Conservation (phyloP, 495 filamentous ascomycete genomes). For the Hypoxylon cercidicola region DNA sequence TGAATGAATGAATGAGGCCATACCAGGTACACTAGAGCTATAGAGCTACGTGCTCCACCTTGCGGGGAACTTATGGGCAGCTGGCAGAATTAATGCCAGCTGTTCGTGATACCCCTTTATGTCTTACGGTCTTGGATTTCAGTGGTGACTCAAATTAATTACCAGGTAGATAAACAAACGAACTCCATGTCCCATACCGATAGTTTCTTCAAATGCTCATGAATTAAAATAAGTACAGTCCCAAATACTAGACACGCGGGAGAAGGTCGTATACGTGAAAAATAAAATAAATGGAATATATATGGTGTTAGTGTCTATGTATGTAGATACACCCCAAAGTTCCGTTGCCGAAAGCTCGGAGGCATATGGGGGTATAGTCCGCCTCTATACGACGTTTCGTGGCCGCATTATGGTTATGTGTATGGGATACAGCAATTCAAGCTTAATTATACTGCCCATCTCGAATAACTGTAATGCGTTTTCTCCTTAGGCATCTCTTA, state of each 20-base stretch:
- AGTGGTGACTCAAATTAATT: too few relatives aligned
- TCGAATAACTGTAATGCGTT: slow-evolving; percentile 23
- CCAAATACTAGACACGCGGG: slow-evolving; percentile 34
- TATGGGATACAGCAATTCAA: slow-evolving; percentile 21
- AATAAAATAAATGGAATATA: slow-evolving; percentile 21
- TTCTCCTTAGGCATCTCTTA: slow-evolving; percentile 2
- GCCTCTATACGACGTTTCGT: slow-evolving; percentile 41
- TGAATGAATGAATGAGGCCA: too few relatives aligned
- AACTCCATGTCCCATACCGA: too few relatives aligned
- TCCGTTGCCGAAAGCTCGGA: slow-evolving; percentile 2
- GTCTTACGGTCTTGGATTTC: too few relatives aligned
- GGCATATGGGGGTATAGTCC: slow-evolving; percentile 11
- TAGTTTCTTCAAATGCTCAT: background rate
- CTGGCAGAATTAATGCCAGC: too few relatives aligned
- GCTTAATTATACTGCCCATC: slow-evolving; percentile 5
- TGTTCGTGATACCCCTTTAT: too few relatives aligned
- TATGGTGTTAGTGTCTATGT: slow-evolving; percentile 34
- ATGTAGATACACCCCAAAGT: slow-evolving; percentile 6
- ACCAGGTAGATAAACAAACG: too few relatives aligned
- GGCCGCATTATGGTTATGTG: slow-evolving; percentile 29
- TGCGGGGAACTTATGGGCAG: too few relatives aligned
- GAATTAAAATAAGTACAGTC: background rate
- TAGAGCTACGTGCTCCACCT: too few relatives aligned
- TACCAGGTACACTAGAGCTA: too few relatives aligned
- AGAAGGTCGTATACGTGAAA: slow-evolving; percentile 24